Base-by-base conservation (phyloP, 179 eudicot species). In the Silene noctiflora region DNA sequence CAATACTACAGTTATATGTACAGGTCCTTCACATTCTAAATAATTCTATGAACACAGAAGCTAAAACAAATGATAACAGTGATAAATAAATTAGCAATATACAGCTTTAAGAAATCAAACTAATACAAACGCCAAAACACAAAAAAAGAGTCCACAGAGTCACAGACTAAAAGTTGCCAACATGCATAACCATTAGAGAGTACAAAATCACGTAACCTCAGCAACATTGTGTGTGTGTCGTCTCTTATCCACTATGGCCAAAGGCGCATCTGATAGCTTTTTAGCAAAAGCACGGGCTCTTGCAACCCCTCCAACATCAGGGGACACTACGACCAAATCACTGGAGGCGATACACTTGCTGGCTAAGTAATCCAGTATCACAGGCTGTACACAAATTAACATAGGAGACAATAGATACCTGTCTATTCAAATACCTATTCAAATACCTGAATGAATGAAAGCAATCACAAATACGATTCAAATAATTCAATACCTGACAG, bases 281-380 rank as follows among this genome's bases (percentile, higher is more conserved):
- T 93, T 93, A 0, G 98, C 98, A 84, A 93, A 93, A 42, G 96
- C 88, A 77, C 98, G 91, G 53, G 98, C 98, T 83, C 98, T 87
- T 31, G 98, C 98, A 82, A 93, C 98, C 69, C 98, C 98, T 83
- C 98, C 98, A 80, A 93, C 98, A 83, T 93, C 98, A 77, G 98
- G 98, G 75, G 98, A 93, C 78, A 93, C 98, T 31, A 93, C 98
- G 6, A 93, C 98, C 84, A 93, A 86, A 84, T 93, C 98, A 80
- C 78, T 83, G 39, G 89, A 87, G 67, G 84, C 77, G 35, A 91
- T 86, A 70, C 81, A 84, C 90, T 93, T 93, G 89, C 98, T 93
- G 16, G 98, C 98, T 71, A 93, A 86, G 83, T 93, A 93, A 87
- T 91, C 98, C 69, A 93, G 98, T 75, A 60, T 60, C 65, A 60